Base-by-base conservation (phyloP, 148 eudicot species). In the Cornus suecica region DNA sequence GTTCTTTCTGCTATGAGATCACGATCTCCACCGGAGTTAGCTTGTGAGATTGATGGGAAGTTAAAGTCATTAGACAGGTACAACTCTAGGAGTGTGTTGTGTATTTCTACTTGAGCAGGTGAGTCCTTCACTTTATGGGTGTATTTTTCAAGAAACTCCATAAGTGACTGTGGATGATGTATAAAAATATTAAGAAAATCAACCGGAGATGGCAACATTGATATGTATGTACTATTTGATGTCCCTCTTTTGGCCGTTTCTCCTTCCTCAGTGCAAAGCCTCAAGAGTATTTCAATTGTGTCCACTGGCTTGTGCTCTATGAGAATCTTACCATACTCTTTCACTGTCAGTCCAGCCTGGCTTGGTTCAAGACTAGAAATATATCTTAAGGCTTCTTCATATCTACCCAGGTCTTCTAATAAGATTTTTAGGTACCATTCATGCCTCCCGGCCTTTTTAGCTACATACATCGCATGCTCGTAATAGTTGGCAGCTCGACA, bases 401-500 rank as follows among this genome's bases (percentile, higher is more conserved):
- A 95, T 69, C 90, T 88, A 73, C 86, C 98, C 74, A 95, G 88
- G 77, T 95, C 99, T 86, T 95, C 99, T 65, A 95, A 89, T 80
- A 95, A 81, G 74, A 95, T 95, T 85, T 95, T 95, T 79, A 92
- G 84, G 91, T 91, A 95, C 88, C 90, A 79, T 82, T 95, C 99
- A 77, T 95, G 99, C 80, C 91, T 93, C 74, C 97, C 98, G 69
- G 99, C 90, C 83, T 89, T 95, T 79, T 91, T 95, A 48, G 99
- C 99, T 42, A 90, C 99, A 83, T 91, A 93, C 99, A 95, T 95
- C 22, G 99, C 99, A 86, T 95, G 99, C 74, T 95, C 98, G 68
- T 95, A 97, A 80, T 93, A 95, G 81, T 88, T 90, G 72, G 99
- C 99, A 85, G 98, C 94, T 62, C 99, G 88, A 52, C 99, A 93